phyloP scores from a whole-genome alignment of 2,329 filamentous ascomycete species.

The Teratosphaeria viscida region DNA sequence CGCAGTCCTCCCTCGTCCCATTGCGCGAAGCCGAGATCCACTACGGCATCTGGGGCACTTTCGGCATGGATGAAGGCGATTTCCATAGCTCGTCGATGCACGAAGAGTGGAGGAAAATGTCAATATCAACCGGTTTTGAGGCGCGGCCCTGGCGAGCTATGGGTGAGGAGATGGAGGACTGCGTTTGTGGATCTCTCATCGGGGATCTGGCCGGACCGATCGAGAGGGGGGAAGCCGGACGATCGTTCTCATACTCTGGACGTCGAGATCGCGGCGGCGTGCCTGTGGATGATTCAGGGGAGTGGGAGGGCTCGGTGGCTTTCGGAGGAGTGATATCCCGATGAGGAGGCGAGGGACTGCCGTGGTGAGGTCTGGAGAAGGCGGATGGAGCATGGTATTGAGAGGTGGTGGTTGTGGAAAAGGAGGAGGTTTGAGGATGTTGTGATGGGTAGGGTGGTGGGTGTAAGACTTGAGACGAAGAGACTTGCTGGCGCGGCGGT shows the following conservation, averaged over 20 bases:
- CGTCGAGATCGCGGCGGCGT: background rate
- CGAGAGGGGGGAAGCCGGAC: background rate
- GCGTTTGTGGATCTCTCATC: background rate
- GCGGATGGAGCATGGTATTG: background rate
- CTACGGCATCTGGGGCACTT: background rate
- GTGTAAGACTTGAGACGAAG: background rate
- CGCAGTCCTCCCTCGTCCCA: background rate
- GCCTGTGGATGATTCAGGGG: background rate
- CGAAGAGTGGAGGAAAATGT: background rate
- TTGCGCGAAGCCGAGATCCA: background rate
- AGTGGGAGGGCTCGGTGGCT: background rate
- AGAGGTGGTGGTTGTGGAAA: background rate
- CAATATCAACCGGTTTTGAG: background rate
- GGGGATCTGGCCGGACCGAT: background rate
- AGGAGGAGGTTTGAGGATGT: background rate
- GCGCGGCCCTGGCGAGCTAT: background rate
- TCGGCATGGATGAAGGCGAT: background rate
- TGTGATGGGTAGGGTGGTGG: background rate
- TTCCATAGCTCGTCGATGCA: background rate
- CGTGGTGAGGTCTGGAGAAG: background rate
- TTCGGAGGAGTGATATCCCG: background rate
- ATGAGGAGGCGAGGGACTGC: background rate
- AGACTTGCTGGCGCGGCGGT: background rate
- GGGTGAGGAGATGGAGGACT: background rate
- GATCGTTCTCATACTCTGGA: background rate